phyloP scores from a whole-genome alignment of 2,329 filamentous ascomycete species.

The Colletotrichum sp. region DNA sequence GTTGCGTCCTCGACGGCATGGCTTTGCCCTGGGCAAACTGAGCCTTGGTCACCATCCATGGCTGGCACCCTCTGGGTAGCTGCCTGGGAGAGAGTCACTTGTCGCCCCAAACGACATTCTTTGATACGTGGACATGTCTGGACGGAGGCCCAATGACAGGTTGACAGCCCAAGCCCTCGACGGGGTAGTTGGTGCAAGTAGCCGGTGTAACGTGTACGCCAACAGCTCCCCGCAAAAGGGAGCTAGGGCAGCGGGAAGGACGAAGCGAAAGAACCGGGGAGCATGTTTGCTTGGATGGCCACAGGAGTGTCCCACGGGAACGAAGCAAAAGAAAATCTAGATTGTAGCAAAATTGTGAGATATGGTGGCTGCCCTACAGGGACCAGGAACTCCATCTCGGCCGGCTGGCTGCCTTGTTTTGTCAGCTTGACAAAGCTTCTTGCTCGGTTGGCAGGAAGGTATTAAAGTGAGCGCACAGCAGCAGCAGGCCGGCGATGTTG shows the following conservation, averaged over 20 bases:
- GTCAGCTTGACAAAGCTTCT: slow-evolving; percentile 21
- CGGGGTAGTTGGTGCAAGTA: slow-evolving; percentile 5
- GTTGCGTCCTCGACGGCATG: not conserved
- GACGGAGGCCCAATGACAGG: not conserved
- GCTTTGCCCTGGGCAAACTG: not conserved
- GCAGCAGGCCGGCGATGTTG: not conserved
- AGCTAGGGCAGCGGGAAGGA: not conserved
- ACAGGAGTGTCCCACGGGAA: not conserved
- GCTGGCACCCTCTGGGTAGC: not conserved
- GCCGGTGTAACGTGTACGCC: slow-evolving; percentile 4
- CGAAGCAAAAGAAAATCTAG: not conserved
- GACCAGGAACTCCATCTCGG: slow-evolving; percentile 31
- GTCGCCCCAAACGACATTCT: not conserved
- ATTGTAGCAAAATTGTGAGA: not conserved
- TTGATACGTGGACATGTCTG: not conserved
- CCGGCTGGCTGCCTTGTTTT: slow-evolving; percentile 31
- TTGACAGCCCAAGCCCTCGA: not conserved
- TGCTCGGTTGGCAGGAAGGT: not conserved
- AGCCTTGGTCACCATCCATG: not conserved
- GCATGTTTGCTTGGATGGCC: not conserved
- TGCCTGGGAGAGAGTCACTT: not conserved
- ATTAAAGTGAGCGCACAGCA: not conserved
- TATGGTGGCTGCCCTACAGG: not conserved
- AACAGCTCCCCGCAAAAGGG: not conserved
- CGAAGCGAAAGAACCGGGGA: not conserved